Percentiles rank a stretch among this genome's conserved stretches.
Evolutionary conservation across 75 land plant genomes (phyloP).

Genomic region (Cunninghamia lanceolata): DNA sequence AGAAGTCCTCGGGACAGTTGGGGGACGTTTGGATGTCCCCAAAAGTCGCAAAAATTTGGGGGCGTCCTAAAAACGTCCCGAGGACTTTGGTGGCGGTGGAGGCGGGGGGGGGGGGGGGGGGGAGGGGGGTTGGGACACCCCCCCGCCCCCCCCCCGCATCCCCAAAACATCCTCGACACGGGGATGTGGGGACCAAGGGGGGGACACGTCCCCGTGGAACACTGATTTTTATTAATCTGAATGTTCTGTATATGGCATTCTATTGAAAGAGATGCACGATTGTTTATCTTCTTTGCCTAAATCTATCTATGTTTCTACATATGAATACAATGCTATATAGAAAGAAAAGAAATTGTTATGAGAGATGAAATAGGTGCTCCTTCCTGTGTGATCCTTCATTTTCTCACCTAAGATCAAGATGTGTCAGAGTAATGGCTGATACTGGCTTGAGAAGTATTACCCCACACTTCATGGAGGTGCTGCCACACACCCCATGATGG

Average conservation of each 20-base stretch:
- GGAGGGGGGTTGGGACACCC: too few relatives aligned
- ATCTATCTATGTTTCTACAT: background rate
- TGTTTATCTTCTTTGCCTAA: background rate
- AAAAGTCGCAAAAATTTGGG: too few relatives aligned
- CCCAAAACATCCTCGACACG: too few relatives aligned
- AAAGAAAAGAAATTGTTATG: background rate
- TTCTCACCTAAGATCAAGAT: background rate
- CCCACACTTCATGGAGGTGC: background rate
- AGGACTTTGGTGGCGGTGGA: too few relatives aligned
- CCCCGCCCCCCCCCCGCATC: too few relatives aligned
- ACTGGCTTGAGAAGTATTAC: background rate
- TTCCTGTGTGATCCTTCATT: background rate
- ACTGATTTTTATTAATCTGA: background rate
- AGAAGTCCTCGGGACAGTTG: too few relatives aligned
- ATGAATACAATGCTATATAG: background rate
- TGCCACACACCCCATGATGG: background rate
- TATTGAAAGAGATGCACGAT: background rate
- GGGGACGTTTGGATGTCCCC: too few relatives aligned
- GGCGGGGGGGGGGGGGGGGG: too few relatives aligned
- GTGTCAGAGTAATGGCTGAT: background rate
- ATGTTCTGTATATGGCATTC: background rate
- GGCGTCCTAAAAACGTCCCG: too few relatives aligned
- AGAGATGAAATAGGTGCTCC: background rate
- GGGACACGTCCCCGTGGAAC: too few relatives aligned
- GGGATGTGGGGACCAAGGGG: too few relatives aligned